Conservation (phyloP, 371 early-diverging fungal genomes). For the Gilbertella persicaria region DNA sequence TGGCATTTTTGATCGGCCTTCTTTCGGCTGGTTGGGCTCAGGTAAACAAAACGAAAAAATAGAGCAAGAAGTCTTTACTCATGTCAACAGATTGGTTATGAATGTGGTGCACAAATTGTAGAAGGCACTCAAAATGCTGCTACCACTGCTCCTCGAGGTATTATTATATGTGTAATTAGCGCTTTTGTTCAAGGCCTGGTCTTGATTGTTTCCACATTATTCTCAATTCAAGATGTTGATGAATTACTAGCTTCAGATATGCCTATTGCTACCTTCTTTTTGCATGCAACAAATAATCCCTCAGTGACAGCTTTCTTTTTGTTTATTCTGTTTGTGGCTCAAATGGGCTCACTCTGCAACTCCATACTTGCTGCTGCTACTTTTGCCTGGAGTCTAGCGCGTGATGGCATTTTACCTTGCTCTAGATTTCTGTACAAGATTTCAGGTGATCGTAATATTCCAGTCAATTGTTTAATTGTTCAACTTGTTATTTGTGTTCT, state of each 20-base stretch:
- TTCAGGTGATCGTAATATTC: slow-evolving; percentile 11
- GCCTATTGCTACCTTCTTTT: slow-evolving; percentile 26
- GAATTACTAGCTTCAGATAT: slow-evolving; percentile 14
- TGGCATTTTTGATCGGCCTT: slow-evolving; percentile 44
- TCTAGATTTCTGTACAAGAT: slow-evolving; percentile 25
- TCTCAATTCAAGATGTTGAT: slow-evolving; percentile 46
- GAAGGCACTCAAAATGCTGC: slow-evolving; percentile 47
- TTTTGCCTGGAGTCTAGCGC: slow-evolving; percentile 29
- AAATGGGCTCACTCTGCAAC: slow-evolving; percentile 31
- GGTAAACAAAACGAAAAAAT: slow-evolving; percentile 6
- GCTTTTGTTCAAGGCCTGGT: slow-evolving; percentile 39
- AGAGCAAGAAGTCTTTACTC: background rate
- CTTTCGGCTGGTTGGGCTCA: slow-evolving; percentile 40
- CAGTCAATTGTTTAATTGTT: slow-evolving; percentile 18
- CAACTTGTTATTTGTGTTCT: slow-evolving; percentile 20
- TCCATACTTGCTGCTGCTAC: slow-evolving; percentile 20
- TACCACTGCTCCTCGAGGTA: slow-evolving; percentile 46
- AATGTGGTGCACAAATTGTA: slow-evolving; percentile 44
- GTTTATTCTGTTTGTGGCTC: slow-evolving; percentile 25
- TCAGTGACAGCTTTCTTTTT: slow-evolving; percentile 24
- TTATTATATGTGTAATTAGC: slow-evolving; percentile 37
- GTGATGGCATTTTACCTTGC: slow-evolving; percentile 30
- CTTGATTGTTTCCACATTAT: slow-evolving; percentile 34
- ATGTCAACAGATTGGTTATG: slow-evolving; percentile 35
- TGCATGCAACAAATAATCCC: slow-evolving; percentile 15